Evolutionary conservation across 768 basidiomycete species (phyloP), one percentile per base, ranked within the genome.

Genomic region (Hygrophoropsis aurantiaca): DNA sequence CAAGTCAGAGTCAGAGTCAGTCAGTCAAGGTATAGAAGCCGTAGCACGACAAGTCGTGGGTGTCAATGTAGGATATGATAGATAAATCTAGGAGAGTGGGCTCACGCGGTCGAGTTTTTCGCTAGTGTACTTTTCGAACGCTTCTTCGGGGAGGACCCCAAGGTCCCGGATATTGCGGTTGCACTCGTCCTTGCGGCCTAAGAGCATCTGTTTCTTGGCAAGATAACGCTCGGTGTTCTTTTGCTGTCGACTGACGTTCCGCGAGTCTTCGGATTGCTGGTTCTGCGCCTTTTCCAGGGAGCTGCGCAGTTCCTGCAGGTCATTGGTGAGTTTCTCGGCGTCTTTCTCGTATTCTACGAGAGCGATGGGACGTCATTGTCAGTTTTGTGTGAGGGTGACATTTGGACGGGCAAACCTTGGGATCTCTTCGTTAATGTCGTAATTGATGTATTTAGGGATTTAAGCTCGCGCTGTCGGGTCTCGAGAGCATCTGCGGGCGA

Each of bases 171-270:
- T 97, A 64, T 88, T 94, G 57, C 93, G 81, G 62, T 90, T 95
- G 61, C 92, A 94, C 58, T 97, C 95, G 48, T 97, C 95, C 63
- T 91, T 92, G 38, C 94, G 82, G 32, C 78, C 77, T 18, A 79
- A 56, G 11, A 98, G 74, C 74, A 97, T 88, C 62, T 93, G 89
- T 33, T 87, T 80, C 67, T 98, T 98, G 20, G 93, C 85, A 7
- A 95, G 78, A 65, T 94, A 97, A 16, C 95, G 82, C 61, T 99
- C 97, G 0, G 93, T 91, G 51, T 84, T 90, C 77, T 98, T 98
- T 64, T 97, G 94, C 54, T 94, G 85, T 48, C 84, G 82, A n/a
- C 88, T 82, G 49, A 97, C 90, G 32, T 79, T 84, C 8, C 92
- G 85, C 40, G 80, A 82, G 56, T 97, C 93, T 59, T 98, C 94